These are phyloP conservation scores for Bremia lactucae DNA, from an alignment of 352 stramenopile genomes.

Conservation along the genomic window DNA sequence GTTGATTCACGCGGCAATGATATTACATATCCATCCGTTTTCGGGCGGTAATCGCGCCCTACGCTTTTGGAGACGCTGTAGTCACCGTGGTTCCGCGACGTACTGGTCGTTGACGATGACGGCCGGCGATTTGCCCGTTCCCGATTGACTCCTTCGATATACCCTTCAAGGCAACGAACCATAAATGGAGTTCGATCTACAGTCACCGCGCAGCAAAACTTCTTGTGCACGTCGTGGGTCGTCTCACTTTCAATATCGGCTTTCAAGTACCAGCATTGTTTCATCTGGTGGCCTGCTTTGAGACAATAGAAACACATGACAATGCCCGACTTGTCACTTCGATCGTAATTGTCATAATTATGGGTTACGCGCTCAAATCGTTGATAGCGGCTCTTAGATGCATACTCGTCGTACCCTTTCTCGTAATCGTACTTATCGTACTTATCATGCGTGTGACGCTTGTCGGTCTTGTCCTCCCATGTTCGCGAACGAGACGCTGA, in stretches of 20 bases:
- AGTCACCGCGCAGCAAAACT: conserved; percentile 27
- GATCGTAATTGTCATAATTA: conserved; percentile 9
- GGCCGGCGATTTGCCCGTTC: conserved; percentile 5
- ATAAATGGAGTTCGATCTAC: conserved; percentile 22
- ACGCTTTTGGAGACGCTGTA: conserved; percentile 7
- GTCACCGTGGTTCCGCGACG: conserved; percentile 5
- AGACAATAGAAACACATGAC: conserved; percentile 35
- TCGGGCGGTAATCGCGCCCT: conserved; percentile 1
- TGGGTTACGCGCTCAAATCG: conserved; percentile 6
- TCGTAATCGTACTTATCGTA: conserved; percentile 11
- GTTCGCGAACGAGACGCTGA: conserved; percentile 1
- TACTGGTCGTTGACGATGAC: conserved; percentile 1
- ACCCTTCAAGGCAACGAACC: conserved; percentile 29
- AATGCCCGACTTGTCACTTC: conserved; percentile 7
- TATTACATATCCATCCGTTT: conserved; percentile 2
- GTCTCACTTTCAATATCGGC: conserved; percentile 29
- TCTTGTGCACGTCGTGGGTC: conserved; percentile 22
- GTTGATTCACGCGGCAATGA: conserved; percentile 2
- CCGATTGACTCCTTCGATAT: conserved; percentile 25
- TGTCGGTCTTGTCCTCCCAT: conserved; percentile 2
- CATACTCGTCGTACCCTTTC: conserved; percentile 12
- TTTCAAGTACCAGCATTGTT: conserved; percentile 30
- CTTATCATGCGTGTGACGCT: conserved; percentile 9
- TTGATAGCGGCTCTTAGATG: conserved; percentile 4
- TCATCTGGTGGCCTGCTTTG: conserved; percentile 29